Evolutionary conservation across 2,329 filamentous ascomycete genomes (phyloP).

Genomic region (Phialophora macrospora): DNA sequence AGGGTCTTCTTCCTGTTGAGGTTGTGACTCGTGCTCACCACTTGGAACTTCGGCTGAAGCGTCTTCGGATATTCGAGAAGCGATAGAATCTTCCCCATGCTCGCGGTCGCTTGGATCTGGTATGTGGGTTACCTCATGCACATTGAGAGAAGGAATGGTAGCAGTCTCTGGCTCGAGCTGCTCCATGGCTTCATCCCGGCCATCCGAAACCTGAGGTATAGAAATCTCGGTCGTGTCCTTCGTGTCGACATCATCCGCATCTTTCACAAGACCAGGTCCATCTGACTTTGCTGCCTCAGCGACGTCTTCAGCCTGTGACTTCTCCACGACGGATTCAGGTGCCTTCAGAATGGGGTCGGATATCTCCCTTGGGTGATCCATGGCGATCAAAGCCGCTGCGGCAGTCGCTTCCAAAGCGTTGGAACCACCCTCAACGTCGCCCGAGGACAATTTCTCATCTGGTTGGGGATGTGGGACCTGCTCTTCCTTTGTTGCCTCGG

Average conservation of each 20-base stretch:
- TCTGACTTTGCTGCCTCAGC: not conserved
- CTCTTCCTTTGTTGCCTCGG: not conserved
- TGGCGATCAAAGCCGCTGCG: not conserved
- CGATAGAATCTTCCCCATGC: not conserved
- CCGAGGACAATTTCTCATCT: not conserved
- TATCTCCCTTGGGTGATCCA: not conserved
- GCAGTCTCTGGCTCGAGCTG: not conserved
- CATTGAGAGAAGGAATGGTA: not conserved
- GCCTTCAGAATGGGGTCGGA: not conserved
- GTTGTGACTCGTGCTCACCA: not conserved
- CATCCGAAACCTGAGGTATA: not conserved
- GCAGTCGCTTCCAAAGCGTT: not conserved
- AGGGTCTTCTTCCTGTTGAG: conserved; percentile 22
- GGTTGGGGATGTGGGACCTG: not conserved
- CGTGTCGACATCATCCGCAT: too few species aligned
- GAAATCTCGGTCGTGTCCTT: not conserved
- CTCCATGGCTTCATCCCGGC: not conserved
- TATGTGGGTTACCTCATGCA: not conserved
- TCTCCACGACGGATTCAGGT: not conserved
- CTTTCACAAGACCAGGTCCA: not conserved
- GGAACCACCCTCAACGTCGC: not conserved
- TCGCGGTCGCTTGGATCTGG: not conserved
- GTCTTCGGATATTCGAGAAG: not conserved
- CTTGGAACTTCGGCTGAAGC: not conserved
- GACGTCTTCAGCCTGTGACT: not conserved